Conservation (phyloP, 495 filamentous ascomycete species). For the Aspergillus asperescens region DNA sequence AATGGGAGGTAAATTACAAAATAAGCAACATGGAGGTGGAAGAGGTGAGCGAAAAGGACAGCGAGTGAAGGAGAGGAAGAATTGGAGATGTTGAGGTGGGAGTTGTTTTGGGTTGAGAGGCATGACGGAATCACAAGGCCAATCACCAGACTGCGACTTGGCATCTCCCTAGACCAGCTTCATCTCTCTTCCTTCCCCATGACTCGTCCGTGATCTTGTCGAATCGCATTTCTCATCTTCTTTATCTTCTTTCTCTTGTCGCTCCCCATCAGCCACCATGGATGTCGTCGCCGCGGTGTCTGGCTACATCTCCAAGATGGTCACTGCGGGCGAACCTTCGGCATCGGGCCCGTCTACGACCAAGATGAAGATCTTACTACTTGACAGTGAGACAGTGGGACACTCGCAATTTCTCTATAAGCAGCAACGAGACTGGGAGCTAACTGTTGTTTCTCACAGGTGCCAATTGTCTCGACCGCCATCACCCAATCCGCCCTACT, state of each 20-base stretch:
- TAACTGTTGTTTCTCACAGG: slow-evolving; percentile 34
- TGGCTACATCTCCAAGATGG: slow-evolving; percentile 96
- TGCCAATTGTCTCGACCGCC: slow-evolving; percentile 87
- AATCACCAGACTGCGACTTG: not conserved
- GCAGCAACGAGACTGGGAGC: not conserved
- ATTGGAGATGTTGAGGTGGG: not conserved
- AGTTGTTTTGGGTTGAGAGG: not conserved
- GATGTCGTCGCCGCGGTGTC: slow-evolving; percentile 88
- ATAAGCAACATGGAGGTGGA: slow-evolving; percentile 21
- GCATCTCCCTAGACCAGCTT: not conserved
- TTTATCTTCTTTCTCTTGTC: not conserved
- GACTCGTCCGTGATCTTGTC: not conserved
- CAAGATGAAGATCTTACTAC: slow-evolving; percentile 97
- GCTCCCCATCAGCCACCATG: slow-evolving; percentile 48
- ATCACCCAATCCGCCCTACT: slow-evolving; percentile 95
- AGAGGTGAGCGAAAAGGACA: slow-evolving; percentile 10
- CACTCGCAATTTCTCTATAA: slow-evolving; percentile 14
- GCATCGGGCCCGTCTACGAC: slow-evolving; percentile 60
- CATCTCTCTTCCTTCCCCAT: not conserved
- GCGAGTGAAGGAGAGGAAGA: not conserved
- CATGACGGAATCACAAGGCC: slow-evolving; percentile 10
- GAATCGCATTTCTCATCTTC: slow-evolving; percentile 9
- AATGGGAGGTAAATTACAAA: slow-evolving; percentile 65
- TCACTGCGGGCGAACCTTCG: slow-evolving; percentile 71
- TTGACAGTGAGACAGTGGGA: slow-evolving; percentile 89